A percentile compares a stretch with the other conserved stretches of the same genome.
phyloP scores from a whole-genome alignment of 2,329 filamentous ascomycete genomes.

The Falciphora oryzae region DNA sequence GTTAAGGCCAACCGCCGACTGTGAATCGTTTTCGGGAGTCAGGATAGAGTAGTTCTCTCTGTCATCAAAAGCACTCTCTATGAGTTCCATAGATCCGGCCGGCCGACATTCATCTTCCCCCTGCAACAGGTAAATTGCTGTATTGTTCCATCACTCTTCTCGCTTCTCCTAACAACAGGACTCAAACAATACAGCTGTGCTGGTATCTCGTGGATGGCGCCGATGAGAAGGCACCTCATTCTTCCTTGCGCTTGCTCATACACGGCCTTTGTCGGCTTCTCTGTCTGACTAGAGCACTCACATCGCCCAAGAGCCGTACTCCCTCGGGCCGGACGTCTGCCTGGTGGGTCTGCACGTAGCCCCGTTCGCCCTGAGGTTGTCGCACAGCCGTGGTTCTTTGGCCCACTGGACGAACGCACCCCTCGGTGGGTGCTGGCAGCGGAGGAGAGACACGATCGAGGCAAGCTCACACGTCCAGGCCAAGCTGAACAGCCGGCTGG shows the following conservation, averaged over 20 bases:
- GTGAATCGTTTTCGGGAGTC: constrained; percentile 71
- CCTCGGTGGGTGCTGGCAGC: constrained; percentile 57
- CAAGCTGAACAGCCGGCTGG: constrained; percentile 40
- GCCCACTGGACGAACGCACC: constrained; percentile 61
- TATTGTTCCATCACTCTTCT: constrained; percentile 72
- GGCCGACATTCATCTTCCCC: too few relatives aligned
- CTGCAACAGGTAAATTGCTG: constrained; percentile 62
- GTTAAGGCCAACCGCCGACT: constrained; percentile 67
- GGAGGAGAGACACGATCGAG: constrained; percentile 68
- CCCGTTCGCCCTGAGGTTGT: constrained; percentile 66
- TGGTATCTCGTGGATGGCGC: constrained; percentile 43
- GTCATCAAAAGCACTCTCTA: too few relatives aligned
- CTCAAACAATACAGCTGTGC: constrained; percentile 52
- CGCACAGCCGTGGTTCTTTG: constrained; percentile 59
- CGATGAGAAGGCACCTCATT: constrained; percentile 25
- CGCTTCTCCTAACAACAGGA: constrained; percentile 59
- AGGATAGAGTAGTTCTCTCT: too few relatives aligned
- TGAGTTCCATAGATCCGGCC: not conserved
- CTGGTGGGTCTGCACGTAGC: constrained; percentile 71
- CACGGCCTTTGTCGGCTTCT: not conserved
- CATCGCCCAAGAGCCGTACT: constrained; percentile 56
- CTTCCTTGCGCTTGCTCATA: too few relatives aligned
- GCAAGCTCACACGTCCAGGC: constrained; percentile 53
- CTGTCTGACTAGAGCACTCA: not conserved
- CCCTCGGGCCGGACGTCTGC: constrained; percentile 46